A percentile compares a stretch with the other conserved stretches of the same genome.
These are phyloP conservation scores for Fusarium keratoplasticum DNA, from an alignment of 2,329 filamentous ascomycete species.

Conservation along the genomic window DNA sequence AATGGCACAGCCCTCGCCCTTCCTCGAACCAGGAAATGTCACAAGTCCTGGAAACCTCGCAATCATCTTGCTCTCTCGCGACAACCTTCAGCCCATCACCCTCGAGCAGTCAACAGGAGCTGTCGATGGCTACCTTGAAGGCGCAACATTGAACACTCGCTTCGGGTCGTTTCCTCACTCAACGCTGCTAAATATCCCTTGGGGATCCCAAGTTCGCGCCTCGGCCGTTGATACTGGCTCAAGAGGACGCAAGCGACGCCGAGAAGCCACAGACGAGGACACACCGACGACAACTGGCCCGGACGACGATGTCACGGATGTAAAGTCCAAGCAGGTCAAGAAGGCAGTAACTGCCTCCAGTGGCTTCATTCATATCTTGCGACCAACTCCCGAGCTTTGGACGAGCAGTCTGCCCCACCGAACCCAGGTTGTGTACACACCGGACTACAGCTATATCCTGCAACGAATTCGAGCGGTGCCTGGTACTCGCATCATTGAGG, in stretches of 20 bases:
- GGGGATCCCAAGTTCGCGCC: constrained; percentile 92
- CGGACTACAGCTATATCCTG: constrained; percentile 87
- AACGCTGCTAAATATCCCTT: constrained; percentile 80
- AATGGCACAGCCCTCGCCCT: constrained; percentile 73
- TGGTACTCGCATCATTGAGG: constrained; percentile 80
- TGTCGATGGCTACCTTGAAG: constrained; percentile 79
- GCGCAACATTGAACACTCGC: constrained; percentile 87
- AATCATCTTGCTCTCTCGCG: constrained; percentile 88
- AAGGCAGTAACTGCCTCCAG: constrained; percentile 66
- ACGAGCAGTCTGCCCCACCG: constrained; percentile 82
- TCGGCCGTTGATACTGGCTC: constrained; percentile 92
- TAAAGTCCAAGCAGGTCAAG: constrained; percentile 54
- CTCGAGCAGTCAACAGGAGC: constrained; percentile 71
- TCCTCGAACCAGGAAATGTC: constrained; percentile 75
- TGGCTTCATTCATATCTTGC: constrained; percentile 83
- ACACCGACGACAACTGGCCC: constrained; percentile 48
- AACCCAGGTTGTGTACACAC: constrained; percentile 88
- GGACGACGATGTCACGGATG: constrained; percentile 49
- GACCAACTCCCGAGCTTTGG: constrained; percentile 86
- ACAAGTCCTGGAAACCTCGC: constrained; percentile 77
- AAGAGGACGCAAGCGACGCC: constrained; percentile 77
- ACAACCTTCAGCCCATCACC: constrained; percentile 82
- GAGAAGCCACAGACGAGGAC: constrained; percentile 59
- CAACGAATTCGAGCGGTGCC: constrained; percentile 80
- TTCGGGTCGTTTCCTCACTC: constrained; percentile 92